Evolutionary conservation across 306 rosid genomes (phyloP).

Genomic region (Crotalaria pallida): DNA sequence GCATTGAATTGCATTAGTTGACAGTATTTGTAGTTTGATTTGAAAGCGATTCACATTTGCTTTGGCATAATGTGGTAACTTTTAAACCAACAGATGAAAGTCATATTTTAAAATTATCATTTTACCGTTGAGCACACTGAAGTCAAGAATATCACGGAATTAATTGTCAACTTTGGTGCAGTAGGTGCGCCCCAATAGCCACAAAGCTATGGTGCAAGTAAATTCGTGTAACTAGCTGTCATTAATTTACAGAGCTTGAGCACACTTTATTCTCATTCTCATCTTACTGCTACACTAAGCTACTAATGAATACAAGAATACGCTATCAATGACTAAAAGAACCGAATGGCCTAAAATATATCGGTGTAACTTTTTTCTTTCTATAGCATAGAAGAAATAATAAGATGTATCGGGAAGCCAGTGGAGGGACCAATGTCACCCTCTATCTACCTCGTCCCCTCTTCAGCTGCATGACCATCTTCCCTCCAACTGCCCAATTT

Average conservation of each 20-base stretch:
- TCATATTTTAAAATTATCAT: too few relatives aligned
- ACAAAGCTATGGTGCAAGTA: neutral
- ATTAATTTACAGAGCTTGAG: conserved; percentile 32
- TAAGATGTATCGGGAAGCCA: conserved; percentile 3
- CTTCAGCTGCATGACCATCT: conserved; percentile 54
- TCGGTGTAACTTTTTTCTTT: conserved; percentile 1
- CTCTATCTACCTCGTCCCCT: conserved; percentile 21
- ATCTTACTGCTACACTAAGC: conserved; percentile 30
- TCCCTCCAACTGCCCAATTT: conserved; percentile 71
- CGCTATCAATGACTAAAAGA: conserved; percentile 14
- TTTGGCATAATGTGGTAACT: too few relatives aligned
- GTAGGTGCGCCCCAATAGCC: neutral
- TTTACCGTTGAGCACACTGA: too few relatives aligned
- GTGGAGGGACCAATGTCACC: conserved; percentile 6
- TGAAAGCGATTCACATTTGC: too few relatives aligned
- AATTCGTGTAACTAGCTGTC: conserved; percentile 18
- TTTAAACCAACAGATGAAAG: too few relatives aligned
- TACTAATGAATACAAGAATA: conserved; percentile 12
- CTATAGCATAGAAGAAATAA: conserved; percentile 16
- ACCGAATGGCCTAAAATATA: conserved; percentile 18
- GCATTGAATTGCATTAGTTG: neutral
- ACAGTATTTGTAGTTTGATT: too few relatives aligned
- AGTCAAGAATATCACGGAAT: neutral
- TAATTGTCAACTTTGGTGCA: neutral
- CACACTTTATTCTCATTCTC: conserved; percentile 11